Conservation (phyloP, 2,329 filamentous ascomycete genomes). For the Parafenestella ontariensis region DNA sequence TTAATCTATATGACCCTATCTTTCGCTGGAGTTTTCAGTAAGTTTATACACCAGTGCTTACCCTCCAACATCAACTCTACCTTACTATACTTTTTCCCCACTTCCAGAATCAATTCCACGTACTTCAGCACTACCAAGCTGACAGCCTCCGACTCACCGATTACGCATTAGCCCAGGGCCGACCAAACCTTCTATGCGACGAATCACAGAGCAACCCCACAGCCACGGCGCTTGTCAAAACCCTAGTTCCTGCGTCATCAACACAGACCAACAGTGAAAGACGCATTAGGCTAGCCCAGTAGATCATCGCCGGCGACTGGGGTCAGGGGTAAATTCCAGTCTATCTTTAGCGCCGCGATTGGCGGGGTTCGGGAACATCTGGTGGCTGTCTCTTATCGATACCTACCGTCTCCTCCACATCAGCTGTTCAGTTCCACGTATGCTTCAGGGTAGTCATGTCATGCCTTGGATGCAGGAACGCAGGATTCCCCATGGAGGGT, state of each 20-base stretch:
- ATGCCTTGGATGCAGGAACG: not conserved
- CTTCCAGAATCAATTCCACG: not conserved
- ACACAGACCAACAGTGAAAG: conserved; percentile 8
- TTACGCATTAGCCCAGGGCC: not conserved
- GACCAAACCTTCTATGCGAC: not conserved
- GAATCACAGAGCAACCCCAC: not conserved
- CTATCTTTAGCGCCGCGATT: conserved; percentile 12
- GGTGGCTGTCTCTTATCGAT: conserved; percentile 5
- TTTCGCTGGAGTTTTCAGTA: not conserved
- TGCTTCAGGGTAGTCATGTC: not conserved
- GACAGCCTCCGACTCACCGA: not conserved
- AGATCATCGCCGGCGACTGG: conserved; percentile 5
- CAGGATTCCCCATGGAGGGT: not conserved
- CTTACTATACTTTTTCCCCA: not conserved
- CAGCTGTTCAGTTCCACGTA: not conserved
- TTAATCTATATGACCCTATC: not conserved
- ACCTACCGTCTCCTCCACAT: not conserved
- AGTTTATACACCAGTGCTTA: not conserved
- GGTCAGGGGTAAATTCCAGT: conserved; percentile 7
- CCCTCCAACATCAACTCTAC: not conserved
- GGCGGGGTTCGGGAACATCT: conserved; percentile 4
- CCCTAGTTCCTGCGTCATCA: conserved; percentile 6
- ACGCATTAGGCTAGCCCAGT: conserved; percentile 5
- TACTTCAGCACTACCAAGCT: not conserved
- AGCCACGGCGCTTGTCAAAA: conserved; percentile 20